phyloP scores from a whole-genome alignment of 176 grass and related monocot species.

The Oryza meridionalis region DNA sequence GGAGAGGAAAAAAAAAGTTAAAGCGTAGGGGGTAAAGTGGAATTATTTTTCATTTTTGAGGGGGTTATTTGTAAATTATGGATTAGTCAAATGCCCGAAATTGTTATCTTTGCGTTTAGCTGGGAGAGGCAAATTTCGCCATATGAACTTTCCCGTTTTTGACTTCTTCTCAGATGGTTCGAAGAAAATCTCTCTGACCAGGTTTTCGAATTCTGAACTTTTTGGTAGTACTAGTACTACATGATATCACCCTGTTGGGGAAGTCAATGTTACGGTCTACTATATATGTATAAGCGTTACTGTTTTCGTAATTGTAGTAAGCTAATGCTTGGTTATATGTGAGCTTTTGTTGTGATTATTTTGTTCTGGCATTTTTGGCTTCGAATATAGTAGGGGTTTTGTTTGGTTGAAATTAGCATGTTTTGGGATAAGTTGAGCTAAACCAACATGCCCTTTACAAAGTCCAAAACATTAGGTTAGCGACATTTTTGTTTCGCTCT shows the following conservation, averaged over 20 bases:
- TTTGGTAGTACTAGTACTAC: background rate
- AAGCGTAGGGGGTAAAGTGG: background rate
- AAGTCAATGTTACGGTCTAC: background rate
- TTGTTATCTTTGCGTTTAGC: background rate
- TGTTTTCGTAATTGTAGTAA: too few species aligned
- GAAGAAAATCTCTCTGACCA: background rate
- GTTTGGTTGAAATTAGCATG: background rate
- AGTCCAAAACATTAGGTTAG: background rate
- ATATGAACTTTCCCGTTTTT: conserved; percentile 3
- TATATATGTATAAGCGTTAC: too few species aligned
- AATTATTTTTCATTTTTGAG: background rate
- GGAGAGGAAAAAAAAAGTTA: background rate
- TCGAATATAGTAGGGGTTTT: background rate
- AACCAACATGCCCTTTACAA: background rate
- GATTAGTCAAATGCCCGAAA: background rate
- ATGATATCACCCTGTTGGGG: background rate
- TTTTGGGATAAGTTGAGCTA: conserved; percentile 19
- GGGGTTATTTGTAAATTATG: background rate
- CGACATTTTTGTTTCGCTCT: background rate
- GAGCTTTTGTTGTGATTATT: background rate
- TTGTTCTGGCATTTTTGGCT: background rate
- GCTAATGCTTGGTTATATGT: too few species aligned
- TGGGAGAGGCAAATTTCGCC: conserved; percentile 8
- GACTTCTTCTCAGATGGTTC: background rate
- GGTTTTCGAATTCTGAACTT: background rate